phyloP scores from a whole-genome alignment of 345 rosid species.

The Erodium maritimum region DNA sequence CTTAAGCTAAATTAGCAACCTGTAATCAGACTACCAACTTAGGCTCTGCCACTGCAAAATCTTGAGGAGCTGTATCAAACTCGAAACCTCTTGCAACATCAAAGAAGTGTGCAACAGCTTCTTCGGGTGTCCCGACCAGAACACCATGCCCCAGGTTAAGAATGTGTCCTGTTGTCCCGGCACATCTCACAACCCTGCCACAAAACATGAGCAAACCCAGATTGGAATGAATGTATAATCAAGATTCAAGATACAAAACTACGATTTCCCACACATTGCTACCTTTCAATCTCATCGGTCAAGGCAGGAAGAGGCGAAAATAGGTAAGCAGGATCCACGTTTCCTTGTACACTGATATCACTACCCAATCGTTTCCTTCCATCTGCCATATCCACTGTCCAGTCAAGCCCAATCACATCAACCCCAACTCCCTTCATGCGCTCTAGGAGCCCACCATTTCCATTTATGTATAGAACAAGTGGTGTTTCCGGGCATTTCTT shows the following conservation, averaged over 20 bases:
- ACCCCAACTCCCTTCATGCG: constrained; percentile 82
- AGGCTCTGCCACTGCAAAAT: constrained; percentile 32
- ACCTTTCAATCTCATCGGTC: constrained; percentile 79
- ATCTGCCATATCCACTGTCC: constrained; percentile 94
- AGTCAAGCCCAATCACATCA: constrained; percentile 92
- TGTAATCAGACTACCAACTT: constrained; percentile 41
- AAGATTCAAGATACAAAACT: too few relatives aligned
- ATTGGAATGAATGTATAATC: too few relatives aligned
- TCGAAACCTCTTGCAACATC: constrained; percentile 60
- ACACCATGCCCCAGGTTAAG: constrained; percentile 90
- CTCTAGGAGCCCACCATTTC: constrained; percentile 90
- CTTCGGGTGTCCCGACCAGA: constrained; percentile 90
- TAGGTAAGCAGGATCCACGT: constrained; percentile 77
- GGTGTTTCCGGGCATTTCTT: constrained; percentile 73
- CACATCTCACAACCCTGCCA: constrained; percentile 70
- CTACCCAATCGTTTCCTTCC: constrained; percentile 67
- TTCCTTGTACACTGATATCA: constrained; percentile 68
- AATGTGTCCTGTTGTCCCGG: constrained; percentile 77
- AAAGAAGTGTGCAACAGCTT: constrained; percentile 88
- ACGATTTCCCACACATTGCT: too few relatives aligned
- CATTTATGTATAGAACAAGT: constrained; percentile 79
- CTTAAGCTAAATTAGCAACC: neutral
- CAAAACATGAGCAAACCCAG: too few relatives aligned
- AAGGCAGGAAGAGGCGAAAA: constrained; percentile 70
- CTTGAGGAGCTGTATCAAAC: constrained; percentile 29